A percentile compares a stretch with the other conserved stretches of the same genome.
Evolutionary conservation across 176 grass and related monocot species (phyloP).

Genomic region (Hordeum vulgare): MorexV3_pseudomolecules_assembly NC_058519.1:170846725-170847224

Average conservation of each 20-base stretch:
- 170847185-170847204: not conserved
- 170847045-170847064: not conserved
- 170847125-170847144: too few species aligned
- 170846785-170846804: too few species aligned
- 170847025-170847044: not conserved
- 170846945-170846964: not conserved
- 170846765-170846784: not conserved
- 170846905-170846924: too few species aligned
- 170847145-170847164: not conserved
- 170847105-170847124: not conserved
- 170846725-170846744: not conserved
- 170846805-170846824: too few species aligned
- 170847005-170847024: not conserved
- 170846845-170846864: too few species aligned
- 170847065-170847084: not conserved
- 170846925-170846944: too few species aligned
- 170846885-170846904: too few species aligned
- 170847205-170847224: not conserved
- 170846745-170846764: not conserved
- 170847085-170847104: not conserved
- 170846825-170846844: too few species aligned
- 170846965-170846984: not conserved
- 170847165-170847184: not conserved
- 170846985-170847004: not conserved
- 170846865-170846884: too few species aligned